Conservation (phyloP, 805 yeast genomes). For the Myxozyma mucilagina region DNA sequence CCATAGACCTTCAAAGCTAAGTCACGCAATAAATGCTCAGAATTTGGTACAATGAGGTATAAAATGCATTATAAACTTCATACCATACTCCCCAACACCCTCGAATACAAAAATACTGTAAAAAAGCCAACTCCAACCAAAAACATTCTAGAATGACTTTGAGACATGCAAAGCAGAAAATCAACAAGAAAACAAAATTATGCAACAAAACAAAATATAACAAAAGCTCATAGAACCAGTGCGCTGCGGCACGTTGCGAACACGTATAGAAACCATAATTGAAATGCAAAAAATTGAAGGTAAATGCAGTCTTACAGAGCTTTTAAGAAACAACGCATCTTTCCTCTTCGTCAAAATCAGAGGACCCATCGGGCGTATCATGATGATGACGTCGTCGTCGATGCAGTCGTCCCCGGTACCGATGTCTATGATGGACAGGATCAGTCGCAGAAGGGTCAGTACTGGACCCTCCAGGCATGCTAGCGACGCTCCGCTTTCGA, state of each 20-base stretch:
- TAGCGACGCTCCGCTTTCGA: conserved; percentile 6
- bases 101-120: neutral
- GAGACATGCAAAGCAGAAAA: neutral
- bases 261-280: neutral
- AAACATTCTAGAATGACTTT: no score
- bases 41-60: neutral
- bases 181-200: neutral
- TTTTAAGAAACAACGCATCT: conserved; percentile 12
- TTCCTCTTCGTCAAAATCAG: conserved; percentile 17
- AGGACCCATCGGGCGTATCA: neutral
- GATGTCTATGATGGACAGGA: conserved; percentile 5
- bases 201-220: neutral
- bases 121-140: neutral
- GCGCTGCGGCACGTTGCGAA: neutral
- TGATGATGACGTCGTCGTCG: neutral
- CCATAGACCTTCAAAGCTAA: no score
- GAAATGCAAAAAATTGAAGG: neutral
- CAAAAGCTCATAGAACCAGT: neutral
- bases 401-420: neutral
- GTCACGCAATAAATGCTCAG: neutral
- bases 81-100: neutral
- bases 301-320: neutral
- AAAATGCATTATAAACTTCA: neutral
- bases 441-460: neutral
- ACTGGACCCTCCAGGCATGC: conserved; percentile 7